Evolutionary conservation across 2,329 filamentous ascomycete species (phyloP).

Genomic region (Fusarium pseudocircinatum): DNA sequence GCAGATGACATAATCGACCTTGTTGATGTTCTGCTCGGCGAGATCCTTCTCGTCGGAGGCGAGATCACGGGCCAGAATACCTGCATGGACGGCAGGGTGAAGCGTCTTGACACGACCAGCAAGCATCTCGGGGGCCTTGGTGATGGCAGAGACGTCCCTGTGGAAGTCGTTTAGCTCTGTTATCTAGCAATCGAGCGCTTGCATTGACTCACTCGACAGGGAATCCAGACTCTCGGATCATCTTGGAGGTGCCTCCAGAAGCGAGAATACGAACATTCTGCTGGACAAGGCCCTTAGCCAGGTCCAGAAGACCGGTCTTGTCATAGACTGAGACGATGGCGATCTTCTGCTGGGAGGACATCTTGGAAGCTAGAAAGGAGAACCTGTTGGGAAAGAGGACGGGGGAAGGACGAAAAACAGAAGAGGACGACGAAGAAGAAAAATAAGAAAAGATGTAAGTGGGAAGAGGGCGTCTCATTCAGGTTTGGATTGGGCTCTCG

Average conservation of each 20-base stretch:
- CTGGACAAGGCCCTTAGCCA: slow-evolving; percentile 89
- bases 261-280: slow-evolving; percentile 92
- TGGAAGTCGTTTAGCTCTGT: slow-evolving; percentile 16
- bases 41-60: slow-evolving; percentile 97
- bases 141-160: slow-evolving; percentile 97
- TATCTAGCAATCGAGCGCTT: background rate
- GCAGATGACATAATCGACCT: slow-evolving; percentile 96
- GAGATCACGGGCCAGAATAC: slow-evolving; percentile 92
- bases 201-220: slow-evolving; percentile 82
- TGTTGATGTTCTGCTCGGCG: slow-evolving; percentile 91
- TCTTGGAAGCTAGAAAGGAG: slow-evolving; percentile 40
- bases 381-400: slow-evolving; percentile 6
- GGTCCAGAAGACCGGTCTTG: slow-evolving; percentile 94
- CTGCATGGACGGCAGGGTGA: slow-evolving; percentile 89
- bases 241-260: slow-evolving; percentile 92
- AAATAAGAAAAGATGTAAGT: slow-evolving; percentile 20
- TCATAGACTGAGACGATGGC: slow-evolving; percentile 98
- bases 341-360: slow-evolving; percentile 63
- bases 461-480: slow-evolving; percentile 27
- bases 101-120: slow-evolving; percentile 88
- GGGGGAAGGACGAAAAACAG: background rate
- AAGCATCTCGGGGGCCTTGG: slow-evolving; percentile 96
- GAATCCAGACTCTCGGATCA: slow-evolving; percentile 97
- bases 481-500: slow-evolving; percentile 25
- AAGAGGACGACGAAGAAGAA: slow-evolving; percentile 1